Conservation (phyloP, 1,284 basidiomycete species). For the Hypsizygus ulmarius region DNA sequence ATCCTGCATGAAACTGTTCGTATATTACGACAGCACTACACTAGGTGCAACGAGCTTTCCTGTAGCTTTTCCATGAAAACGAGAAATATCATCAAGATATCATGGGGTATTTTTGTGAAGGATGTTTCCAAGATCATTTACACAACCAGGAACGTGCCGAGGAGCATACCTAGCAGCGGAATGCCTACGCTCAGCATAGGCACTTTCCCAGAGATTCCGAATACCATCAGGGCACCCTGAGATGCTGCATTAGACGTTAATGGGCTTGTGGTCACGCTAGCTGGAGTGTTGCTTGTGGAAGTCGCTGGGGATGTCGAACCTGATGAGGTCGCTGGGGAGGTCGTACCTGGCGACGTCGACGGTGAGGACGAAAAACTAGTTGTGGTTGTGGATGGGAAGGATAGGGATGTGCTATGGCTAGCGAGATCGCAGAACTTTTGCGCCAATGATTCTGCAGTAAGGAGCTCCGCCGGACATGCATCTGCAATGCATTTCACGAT, state of each 20-base stretch:
- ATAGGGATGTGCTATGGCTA: constrained; percentile 30
- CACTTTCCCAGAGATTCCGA: not conserved
- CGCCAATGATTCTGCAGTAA: constrained; percentile 35
- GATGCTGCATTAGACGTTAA: constrained; percentile 14
- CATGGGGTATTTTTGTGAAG: too few relatives aligned
- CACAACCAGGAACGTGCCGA: constrained; percentile 9
- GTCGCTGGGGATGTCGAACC: constrained; percentile 3
- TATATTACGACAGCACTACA: too few relatives aligned
- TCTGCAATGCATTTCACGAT: constrained; percentile 32
- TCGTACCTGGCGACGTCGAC: constrained; percentile 10
- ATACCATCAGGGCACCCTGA: not conserved
- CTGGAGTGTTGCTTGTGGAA: not conserved
- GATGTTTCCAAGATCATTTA: not conserved
- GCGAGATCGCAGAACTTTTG: constrained; percentile 41
- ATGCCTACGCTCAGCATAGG: constrained; percentile 10
- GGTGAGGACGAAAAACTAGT: constrained; percentile 17
- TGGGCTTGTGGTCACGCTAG: not conserved
- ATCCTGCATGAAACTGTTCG: too few relatives aligned
- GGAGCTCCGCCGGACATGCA: constrained; percentile 31
- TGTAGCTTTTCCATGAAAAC: too few relatives aligned
- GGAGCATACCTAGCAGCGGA: constrained; percentile 10
- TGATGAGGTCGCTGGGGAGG: constrained; percentile 5
- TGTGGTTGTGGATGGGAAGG: constrained; percentile 30
- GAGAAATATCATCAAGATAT: too few relatives aligned
- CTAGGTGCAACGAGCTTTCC: too few relatives aligned